Evolutionary conservation across 2,329 filamentous ascomycete species (phyloP), one percentile per base, ranked within the genome.

Genomic region (Coniella lustricola): DNA sequence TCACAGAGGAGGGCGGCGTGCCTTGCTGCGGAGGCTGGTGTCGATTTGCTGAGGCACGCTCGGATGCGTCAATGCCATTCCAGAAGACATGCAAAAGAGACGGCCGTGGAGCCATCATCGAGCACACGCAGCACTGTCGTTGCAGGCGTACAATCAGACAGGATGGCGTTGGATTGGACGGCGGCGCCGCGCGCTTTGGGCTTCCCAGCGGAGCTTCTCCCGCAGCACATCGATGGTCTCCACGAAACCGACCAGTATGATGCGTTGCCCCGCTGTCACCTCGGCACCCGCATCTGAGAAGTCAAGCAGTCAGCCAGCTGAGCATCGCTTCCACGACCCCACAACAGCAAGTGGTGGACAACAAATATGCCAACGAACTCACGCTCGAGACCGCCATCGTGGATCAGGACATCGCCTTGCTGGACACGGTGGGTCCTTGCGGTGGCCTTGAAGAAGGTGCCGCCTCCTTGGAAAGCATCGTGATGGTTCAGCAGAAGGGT

Each of bases 201-300:
- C 33, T 34, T 50, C 39, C 50, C 50, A 52, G 4, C 14, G 21
- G 12, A 50, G 39, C 47, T 52, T 52, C n/a, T 32, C 40, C 25
- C 33, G 49, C 29, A 52, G 47, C 13, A 50, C 47, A 13, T 52
- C 50, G 21, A 52, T 36, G 9, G 50, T 52, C 39, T 52, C 50
- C 5, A 52, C 47, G 16, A 52, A 52, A 18, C 50, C 50, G 25
- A 52, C 50, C 7, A 52, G 44, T 32, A 52, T 47, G n/a, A 52
- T 52, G 25, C 47, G 46, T 39, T 52, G 50, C 7, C 50, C 50
- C 10, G 29, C 33, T 13, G 25, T 38, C 12, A 50, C 44, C 34
- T 44, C 16, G 21, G 50, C 50, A 18, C 50, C 50, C 18, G 50
- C 50, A 32, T 51, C 49, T 51, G 20, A 13, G 2, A 13, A n/a